Base-by-base conservation (phyloP, 2,329 filamentous ascomycete species). In the Colletotrichum navitas region DNA sequence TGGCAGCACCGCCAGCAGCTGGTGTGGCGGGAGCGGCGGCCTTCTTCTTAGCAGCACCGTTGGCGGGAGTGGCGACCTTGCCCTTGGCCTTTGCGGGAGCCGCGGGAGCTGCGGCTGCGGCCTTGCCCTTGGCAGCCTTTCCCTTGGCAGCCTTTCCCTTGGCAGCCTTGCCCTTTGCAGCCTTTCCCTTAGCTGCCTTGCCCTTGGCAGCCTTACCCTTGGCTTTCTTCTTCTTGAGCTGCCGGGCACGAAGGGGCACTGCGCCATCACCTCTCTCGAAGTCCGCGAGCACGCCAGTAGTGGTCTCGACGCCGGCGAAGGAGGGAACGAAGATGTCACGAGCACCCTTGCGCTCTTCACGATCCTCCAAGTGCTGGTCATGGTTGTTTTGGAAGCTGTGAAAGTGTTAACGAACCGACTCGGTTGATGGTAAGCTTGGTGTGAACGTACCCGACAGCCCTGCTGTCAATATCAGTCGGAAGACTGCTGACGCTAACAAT, bases 401-500 rank as follows among this genome's bases (percentile, higher is more conserved):
- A 55, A 18, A 3, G 32, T 11, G 52, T 55, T 36, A 55, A 12
- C 26, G 52, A 14, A 7, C 52, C 21, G 5, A 6, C 10, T 6
- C 10, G 3, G 21, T 11, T 24, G 1, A 24, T 7, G n/a, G 24
- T 8, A n/a, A 36, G 16, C 10, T 14, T 14, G 21, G 14, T n/a
- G 5, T 36, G 18, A n/a, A 63, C 64, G 3, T 71, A 71, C 68
- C 34, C 45, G 52, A 71, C 68, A 63, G 68, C 65, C 68, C 68
- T 68, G 64, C 65, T 71, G 39, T 71, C 68, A 26, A 63, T 52
- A 59, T 68, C 68, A 29, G 68, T 41, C 32, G 68, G 68, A 68
- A 65, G 64, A 71, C 68, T 68, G 65, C 68, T 71, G 68, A 71
- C 68, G 58, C 68, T 71, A 63, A 68, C 68, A 59, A 71, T 66